A percentile compares a stretch with the other conserved stretches of the same genome.
Conservation (phyloP, 1,284 basidiomycete genomes). For the Entoloma clypeatum region DNA sequence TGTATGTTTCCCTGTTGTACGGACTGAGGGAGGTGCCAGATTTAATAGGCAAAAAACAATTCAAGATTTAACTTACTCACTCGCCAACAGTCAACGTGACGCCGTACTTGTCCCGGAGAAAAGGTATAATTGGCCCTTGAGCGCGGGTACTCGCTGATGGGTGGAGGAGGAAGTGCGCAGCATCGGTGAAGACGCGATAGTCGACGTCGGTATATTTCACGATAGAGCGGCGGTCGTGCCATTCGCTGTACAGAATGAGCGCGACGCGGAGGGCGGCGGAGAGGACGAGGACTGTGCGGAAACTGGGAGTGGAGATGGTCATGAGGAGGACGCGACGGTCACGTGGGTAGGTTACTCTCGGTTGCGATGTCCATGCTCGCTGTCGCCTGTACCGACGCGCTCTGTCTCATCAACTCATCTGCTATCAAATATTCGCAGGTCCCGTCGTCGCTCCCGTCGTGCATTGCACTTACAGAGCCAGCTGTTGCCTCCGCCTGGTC, state of each 20-base stretch:
- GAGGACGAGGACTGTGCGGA: constrained; percentile 48
- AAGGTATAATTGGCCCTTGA: constrained; percentile 48
- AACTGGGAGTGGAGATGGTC: constrained; percentile 39
- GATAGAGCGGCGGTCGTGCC: constrained; percentile 79
- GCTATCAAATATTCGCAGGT: constrained; percentile 45
- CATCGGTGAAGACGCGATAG: constrained; percentile 94
- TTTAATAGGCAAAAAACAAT: background rate
- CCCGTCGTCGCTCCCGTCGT: constrained; percentile 37
- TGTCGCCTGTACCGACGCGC: constrained; percentile 38
- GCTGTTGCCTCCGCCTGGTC: constrained; percentile 51
- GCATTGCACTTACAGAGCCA: constrained; percentile 34
- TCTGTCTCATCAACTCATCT: constrained; percentile 43
- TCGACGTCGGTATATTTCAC: constrained; percentile 98
- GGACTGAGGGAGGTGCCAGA: constrained; percentile 51
- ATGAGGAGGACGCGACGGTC: too few species aligned
- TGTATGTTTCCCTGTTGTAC: constrained; percentile 90
- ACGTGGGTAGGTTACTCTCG: too few species aligned
- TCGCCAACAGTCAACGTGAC: constrained; percentile 52
- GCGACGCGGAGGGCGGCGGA: constrained; percentile 61
- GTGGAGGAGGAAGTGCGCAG: constrained; percentile 64
- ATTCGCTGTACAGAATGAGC: constrained; percentile 82
- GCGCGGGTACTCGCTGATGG: constrained; percentile 48
- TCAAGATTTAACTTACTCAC: constrained; percentile 37
- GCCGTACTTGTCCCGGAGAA: constrained; percentile 25
- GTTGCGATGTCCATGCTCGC: constrained; percentile 40